Evolutionary conservation across 2,329 filamentous ascomycete genomes (phyloP), one percentile per base, ranked within the genome.

Genomic region (Neonectria neomacrospora): DNA sequence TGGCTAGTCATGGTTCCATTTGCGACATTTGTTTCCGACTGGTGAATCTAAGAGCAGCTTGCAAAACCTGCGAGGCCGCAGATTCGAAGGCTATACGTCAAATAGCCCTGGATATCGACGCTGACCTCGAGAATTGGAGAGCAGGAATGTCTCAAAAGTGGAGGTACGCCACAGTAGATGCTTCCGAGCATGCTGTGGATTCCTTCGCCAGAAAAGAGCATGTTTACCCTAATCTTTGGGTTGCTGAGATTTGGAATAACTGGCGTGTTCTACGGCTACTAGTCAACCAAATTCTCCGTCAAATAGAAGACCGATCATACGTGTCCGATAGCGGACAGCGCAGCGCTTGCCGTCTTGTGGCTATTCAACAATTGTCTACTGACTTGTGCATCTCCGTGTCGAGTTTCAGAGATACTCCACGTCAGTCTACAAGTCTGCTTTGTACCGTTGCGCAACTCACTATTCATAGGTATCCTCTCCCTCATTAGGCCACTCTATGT

Each of bases 241-340:
- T 42, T 41, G 52, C 52, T 16, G 34, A 54, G 37, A n/a, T 6
- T 14, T 44, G 37, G 52, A 54, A 54, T 22, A 54, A 41, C n/a
- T 54, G 52, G 52, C 52, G 52, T 6, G 14, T 26, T 3, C 8
- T 54, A 8, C 37, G 52, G 5, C 22, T 54, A 30, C 16, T 42
- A 14, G 23, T 32, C 2, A 54, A 44, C 37, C 22, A 30, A 5
- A 44, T 54, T 23, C 20, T 54, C 3, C 3, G 11, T 20, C 34
- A 54, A 50, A 12, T 18, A 8, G 47, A 22, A n/a, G 10, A 10
- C n/a, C 32, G n/a, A 9, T 18, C 28, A 5, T 7, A 14, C 3
- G 26, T 20, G 28, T 5, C 28, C 4, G 5, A 11, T 11, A 11
- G 11, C 5, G 12, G 5, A 3, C 26, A 32, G 7, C 10, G 30